phyloP scores from a whole-genome alignment of 1,139 yeast species.

The Candida glucosophila region DNA sequence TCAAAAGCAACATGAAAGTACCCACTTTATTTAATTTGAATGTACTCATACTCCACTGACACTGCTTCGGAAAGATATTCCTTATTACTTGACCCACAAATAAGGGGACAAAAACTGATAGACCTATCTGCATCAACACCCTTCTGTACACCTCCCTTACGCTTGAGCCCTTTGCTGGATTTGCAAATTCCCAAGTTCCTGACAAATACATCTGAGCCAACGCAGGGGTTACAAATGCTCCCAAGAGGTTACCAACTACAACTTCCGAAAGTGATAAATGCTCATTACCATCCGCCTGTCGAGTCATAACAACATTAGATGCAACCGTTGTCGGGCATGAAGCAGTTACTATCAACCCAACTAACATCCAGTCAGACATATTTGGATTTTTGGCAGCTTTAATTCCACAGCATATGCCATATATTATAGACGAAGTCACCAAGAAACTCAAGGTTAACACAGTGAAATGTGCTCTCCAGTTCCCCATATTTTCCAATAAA shows the following conservation, averaged over 20 bases:
- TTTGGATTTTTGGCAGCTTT: conserved; percentile 44
- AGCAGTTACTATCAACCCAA: conserved; percentile 73
- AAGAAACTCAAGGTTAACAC: conserved; percentile 63
- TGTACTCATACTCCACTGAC: conserved; percentile 50
- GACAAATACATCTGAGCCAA: conserved; percentile 61
- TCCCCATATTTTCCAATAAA: conserved; percentile 48
- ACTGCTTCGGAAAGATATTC: conserved; percentile 56
- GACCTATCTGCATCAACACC: conserved; percentile 82
- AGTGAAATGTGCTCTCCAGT: conserved; percentile 79
- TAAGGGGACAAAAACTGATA: conserved; percentile 74
- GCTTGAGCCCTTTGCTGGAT: conserved; percentile 49
- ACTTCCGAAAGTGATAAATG: conserved; percentile 76
- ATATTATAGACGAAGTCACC: conserved; percentile 66
- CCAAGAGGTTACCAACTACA: conserved; percentile 72
- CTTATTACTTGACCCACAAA: conserved; percentile 84
- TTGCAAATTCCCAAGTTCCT: conserved; percentile 68
- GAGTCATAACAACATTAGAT: conserved; percentile 89
- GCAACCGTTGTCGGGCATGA: conserved; percentile 89
- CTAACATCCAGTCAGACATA: conserved; percentile 67
- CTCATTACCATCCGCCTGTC: conserved; percentile 72
- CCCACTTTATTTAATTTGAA: conserved; percentile 65
- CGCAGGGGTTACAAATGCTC: conserved; percentile 85
- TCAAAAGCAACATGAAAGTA: conserved; percentile 64
- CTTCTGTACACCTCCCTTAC: conserved; percentile 54
- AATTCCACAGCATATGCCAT: conserved; percentile 66